Base-by-base conservation (phyloP, 352 stramenopile species). In the Globisporangium takayamanum region DNA sequence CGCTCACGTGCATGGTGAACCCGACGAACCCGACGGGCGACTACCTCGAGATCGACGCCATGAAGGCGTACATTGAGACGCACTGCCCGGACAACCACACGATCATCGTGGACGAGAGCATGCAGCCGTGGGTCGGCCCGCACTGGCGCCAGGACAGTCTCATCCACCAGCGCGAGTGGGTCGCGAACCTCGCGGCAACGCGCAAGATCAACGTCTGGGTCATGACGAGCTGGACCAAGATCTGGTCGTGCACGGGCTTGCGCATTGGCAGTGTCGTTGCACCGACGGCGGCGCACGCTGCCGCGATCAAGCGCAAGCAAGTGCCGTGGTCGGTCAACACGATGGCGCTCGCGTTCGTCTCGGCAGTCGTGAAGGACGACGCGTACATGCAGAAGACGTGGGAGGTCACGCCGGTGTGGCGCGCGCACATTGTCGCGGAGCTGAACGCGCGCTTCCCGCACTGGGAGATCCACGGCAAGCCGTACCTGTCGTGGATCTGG, bases 161-260 rank as follows among this genome's bases (percentile, higher is more conserved):
- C n/a, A 92, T 95, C 57, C 74, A 91, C 59, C 76, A 96, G 66
- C 84, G 84, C 45, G 80, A 88, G 50, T 96, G 88, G 86, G 75
- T 93, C 22, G 60, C 77, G 50, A 57, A 80, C 20, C 76, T 96
- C 60, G 89, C 77, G 36, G 77, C 73, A 33, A 85, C 85, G 33
- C 78, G 80, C 61, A 70, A 74, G 53, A 89, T 96, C 52, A 78
- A 96, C 66, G 82, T 96, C 26, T 96, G 88, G 88, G 73, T 96
- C 68, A 96, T 96, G 88, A 96, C 85, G 41, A 90, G 78, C 63
- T 94, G 84, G 82, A 96, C 87, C 62, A 96, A 96, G 78, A 95
- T 96, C 70, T 96, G 88, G 88, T 94, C 88, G 14, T 96, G 88
- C 77, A 96, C 86, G 63, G 88, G 88, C 0, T 73, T 96, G 41